A percentile compares a stretch with the other conserved stretches of the same genome.
Conservation (phyloP, 768 basidiomycete species). For the Bullera alba region DNA sequence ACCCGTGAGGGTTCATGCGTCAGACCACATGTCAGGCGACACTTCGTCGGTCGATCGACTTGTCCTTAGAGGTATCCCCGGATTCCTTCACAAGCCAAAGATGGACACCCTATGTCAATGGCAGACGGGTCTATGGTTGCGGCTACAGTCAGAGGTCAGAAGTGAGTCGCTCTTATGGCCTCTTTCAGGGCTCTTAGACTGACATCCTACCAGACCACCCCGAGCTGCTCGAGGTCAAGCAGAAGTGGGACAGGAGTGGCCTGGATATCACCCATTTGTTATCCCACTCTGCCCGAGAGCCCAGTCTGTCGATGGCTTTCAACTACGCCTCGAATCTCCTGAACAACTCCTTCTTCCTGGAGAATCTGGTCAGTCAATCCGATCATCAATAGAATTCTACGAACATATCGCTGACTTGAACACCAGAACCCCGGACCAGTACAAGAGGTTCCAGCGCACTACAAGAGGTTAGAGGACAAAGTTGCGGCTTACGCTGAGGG, state of each 20-base stretch:
- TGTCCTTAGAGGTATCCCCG: slow-evolving; percentile 21
- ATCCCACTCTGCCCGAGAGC: slow-evolving; percentile 58
- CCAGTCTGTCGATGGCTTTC: slow-evolving; percentile 63
- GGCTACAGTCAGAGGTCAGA: slow-evolving; percentile 38
- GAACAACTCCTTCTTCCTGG: slow-evolving; percentile 93
- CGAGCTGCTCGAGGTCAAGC: slow-evolving; percentile 21
- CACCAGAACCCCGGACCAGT: slow-evolving; percentile 19
- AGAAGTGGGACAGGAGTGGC: slow-evolving; percentile 33
- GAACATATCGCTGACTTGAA: neutral
- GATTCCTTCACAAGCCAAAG: slow-evolving; percentile 28
- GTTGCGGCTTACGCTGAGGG: slow-evolving; percentile 40
- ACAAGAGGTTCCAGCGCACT: slow-evolving; percentile 16
- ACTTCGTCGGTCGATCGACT: slow-evolving; percentile 26
- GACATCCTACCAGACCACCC: slow-evolving; percentile 28
- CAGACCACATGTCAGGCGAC: slow-evolving; percentile 7
- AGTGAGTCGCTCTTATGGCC: slow-evolving; percentile 23
- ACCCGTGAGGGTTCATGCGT: no score
- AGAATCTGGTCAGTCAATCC: slow-evolving; percentile 68
- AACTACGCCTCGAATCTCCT: slow-evolving; percentile 86
- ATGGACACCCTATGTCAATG: slow-evolving; percentile 36
- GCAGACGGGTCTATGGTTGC: slow-evolving; percentile 39
- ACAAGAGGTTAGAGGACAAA: slow-evolving; percentile 27
- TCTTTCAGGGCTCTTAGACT: neutral
- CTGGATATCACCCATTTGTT: slow-evolving; percentile 47
- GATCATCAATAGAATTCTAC: neutral